Evolutionary conservation across 1,284 basidiomycete genomes (phyloP).

Genomic region (Volvariella surrecta): DNA sequence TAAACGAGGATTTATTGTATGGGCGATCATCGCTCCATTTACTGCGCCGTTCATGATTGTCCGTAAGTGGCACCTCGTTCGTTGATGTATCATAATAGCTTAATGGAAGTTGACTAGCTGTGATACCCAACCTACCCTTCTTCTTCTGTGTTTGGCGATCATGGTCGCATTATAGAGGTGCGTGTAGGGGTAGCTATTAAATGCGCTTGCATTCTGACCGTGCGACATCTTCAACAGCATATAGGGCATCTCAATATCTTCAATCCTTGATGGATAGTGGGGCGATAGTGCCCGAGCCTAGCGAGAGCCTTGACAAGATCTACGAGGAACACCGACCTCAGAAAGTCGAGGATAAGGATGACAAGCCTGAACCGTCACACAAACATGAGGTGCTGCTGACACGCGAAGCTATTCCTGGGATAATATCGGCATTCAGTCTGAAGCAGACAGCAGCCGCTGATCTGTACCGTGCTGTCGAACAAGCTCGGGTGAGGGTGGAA

Average conservation of each 20-base stretch:
- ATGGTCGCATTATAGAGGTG: slow-evolving; percentile 77
- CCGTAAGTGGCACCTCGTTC: slow-evolving; percentile 40
- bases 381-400: slow-evolving; percentile 35
- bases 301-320: slow-evolving; percentile 44
- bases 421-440: slow-evolving; percentile 39
- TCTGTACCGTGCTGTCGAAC: slow-evolving; percentile 57
- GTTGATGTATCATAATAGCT: neutral
- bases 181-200: slow-evolving; percentile 2
- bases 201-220: neutral
- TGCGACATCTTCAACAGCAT: slow-evolving; percentile 36
- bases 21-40: slow-evolving; percentile 56
- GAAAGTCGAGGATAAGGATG: slow-evolving; percentile 7
- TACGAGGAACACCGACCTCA: slow-evolving; percentile 34
- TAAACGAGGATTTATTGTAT: slow-evolving; percentile 53
- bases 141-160: slow-evolving; percentile 80
- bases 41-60: slow-evolving; percentile 68
- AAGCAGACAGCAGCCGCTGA: slow-evolving; percentile 38
- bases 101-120: slow-evolving; percentile 33
- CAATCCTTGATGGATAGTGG: slow-evolving; percentile 46
- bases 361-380: neutral
- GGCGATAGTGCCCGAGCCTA: slow-evolving; percentile 46
- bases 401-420: slow-evolving; percentile 41
- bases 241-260: slow-evolving; percentile 64
- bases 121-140: slow-evolving; percentile 77
- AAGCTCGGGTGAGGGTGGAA: slow-evolving; percentile 29